Conservation (phyloP, 306 rosid genomes). For the Urtica urens region DNA sequence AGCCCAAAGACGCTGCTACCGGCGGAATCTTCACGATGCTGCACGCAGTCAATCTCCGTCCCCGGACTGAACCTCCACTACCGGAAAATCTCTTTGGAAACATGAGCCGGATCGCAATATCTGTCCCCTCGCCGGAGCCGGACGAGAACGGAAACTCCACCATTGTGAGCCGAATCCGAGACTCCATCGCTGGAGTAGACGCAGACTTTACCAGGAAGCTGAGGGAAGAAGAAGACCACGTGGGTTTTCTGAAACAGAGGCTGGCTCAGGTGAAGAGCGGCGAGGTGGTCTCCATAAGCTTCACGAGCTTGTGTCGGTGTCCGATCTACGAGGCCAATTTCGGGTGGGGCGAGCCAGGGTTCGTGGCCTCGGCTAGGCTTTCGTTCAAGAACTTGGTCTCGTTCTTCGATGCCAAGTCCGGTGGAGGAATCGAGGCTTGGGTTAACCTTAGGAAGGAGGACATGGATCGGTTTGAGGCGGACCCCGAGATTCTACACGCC, state of each 20-base stretch:
- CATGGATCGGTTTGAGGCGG: conserved; percentile 24
- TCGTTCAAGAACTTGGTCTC: conserved; percentile 10
- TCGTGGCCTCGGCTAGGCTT: conserved; percentile 11
- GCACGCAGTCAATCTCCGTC: conserved; percentile 22
- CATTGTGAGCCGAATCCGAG: conserved; percentile 12
- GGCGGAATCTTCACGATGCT: conserved; percentile 3
- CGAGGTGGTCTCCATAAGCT: conserved; percentile 16
- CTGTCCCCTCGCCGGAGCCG: not conserved
- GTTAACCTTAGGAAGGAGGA: conserved; percentile 15
- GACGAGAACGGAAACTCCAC: not conserved
- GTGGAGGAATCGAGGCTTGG: conserved; percentile 28
- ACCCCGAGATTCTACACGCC: conserved; percentile 14
- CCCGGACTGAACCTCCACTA: conserved; percentile 27
- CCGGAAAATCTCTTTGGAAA: conserved; percentile 26
- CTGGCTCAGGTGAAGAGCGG: not conserved
- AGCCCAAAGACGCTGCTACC: not conserved
- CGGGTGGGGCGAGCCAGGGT: conserved; percentile 27
- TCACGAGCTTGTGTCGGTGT: conserved; percentile 28
- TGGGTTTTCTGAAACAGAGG: conserved; percentile 2
- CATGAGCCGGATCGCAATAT: not conserved
- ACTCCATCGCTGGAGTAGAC: conserved; percentile 9
- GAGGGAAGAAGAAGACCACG: not conserved
- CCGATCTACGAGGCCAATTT: conserved; percentile 22
- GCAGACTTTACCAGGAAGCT: conserved; percentile 7
- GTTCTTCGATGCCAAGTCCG: conserved; percentile 14